Conservation (phyloP, 1,284 basidiomycete genomes). For the Microbotryum violaceum region DNA sequence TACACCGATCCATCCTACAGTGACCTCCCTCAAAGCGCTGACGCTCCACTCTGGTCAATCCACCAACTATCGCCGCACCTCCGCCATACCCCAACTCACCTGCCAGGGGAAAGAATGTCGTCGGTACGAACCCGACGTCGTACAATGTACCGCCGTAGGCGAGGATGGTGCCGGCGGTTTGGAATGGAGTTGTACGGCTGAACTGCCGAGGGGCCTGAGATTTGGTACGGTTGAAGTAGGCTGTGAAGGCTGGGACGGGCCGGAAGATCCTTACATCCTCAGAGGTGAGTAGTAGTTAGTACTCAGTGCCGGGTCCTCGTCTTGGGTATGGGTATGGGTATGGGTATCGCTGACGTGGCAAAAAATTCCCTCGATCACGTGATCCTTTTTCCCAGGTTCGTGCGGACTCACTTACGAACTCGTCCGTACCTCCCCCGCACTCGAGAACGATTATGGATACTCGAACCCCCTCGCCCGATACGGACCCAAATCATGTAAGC, state of each 20-base stretch:
- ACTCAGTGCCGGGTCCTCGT: too few relatives aligned
- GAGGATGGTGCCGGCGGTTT: slow-evolving; percentile 59
- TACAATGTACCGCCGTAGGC: slow-evolving; percentile 72
- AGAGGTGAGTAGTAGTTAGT: slow-evolving; percentile 60
- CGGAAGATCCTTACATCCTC: slow-evolving; percentile 72
- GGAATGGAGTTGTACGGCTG: slow-evolving; percentile 90
- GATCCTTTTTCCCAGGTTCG: slow-evolving; percentile 51
- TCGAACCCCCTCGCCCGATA: slow-evolving; percentile 46
- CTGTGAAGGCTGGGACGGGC: slow-evolving; percentile 69
- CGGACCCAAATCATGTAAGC: slow-evolving; percentile 30
- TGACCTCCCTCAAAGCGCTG: slow-evolving; percentile 61
- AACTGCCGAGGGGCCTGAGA: slow-evolving; percentile 63
- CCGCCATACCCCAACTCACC: slow-evolving; percentile 64
- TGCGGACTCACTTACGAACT: slow-evolving; percentile 74
- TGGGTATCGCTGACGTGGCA: too few relatives aligned
- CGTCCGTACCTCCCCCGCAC: slow-evolving; percentile 49
- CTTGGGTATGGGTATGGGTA: too few relatives aligned
- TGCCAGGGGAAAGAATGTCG: slow-evolving; percentile 73
- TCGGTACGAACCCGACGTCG: slow-evolving; percentile 70
- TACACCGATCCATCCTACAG: slow-evolving; percentile 38
- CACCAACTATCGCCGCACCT: slow-evolving; percentile 60
- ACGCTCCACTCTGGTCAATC: slow-evolving; percentile 65
- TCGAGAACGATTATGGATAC: slow-evolving; percentile 34
- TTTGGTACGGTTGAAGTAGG: slow-evolving; percentile 75
- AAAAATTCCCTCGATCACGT: too few relatives aligned